Percentiles rank a stretch among this genome's conserved stretches.
These are phyloP conservation scores for Saccharomyces pastorianus DNA, from an alignment of 1,139 yeast species.

Conservation along the genomic window DNA sequence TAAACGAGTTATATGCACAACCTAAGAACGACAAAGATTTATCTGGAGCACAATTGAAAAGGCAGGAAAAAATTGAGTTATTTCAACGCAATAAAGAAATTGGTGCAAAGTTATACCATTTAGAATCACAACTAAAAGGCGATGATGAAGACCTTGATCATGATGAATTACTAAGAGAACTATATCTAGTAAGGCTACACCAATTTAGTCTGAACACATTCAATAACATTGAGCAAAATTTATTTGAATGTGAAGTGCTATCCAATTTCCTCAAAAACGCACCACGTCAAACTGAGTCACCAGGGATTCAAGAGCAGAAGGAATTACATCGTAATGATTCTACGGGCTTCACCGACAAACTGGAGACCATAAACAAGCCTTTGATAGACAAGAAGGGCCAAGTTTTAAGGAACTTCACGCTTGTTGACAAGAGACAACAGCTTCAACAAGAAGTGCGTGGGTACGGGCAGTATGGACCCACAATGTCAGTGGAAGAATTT, in stretches of 20 bases:
- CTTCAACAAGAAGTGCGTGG: constrained; percentile 66
- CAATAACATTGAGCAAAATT: constrained; percentile 31
- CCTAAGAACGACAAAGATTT: constrained; percentile 19
- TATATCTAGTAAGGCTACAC: constrained; percentile 49
- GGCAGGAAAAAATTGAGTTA: constrained; percentile 68
- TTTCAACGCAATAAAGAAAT: constrained; percentile 55
- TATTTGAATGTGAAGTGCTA: constrained; percentile 24
- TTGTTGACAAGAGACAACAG: constrained; percentile 53
- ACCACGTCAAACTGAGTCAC: constrained; percentile 12
- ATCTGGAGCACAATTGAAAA: constrained; percentile 43
- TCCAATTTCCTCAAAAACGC: constrained; percentile 22
- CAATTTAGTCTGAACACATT: constrained; percentile 48
- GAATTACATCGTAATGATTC: constrained; percentile 20
- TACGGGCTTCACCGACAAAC: constrained; percentile 45
- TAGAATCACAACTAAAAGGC: constrained; percentile 31
- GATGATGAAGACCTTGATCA: constrained; percentile 33
- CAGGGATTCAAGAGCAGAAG: constrained; percentile 10
- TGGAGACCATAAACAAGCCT: constrained; percentile 39
- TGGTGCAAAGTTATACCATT: constrained; percentile 34
- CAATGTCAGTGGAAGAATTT: constrained; percentile 91
- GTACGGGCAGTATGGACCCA: constrained; percentile 87
- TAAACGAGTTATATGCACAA: constrained; percentile 32
- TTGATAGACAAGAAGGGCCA: constrained; percentile 62
- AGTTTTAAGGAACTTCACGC: constrained; percentile 76
- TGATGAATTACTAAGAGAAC: constrained; percentile 52